phyloP scores from a whole-genome alignment of 441 rosid species.

The Theobroma grandiflorum region DNA sequence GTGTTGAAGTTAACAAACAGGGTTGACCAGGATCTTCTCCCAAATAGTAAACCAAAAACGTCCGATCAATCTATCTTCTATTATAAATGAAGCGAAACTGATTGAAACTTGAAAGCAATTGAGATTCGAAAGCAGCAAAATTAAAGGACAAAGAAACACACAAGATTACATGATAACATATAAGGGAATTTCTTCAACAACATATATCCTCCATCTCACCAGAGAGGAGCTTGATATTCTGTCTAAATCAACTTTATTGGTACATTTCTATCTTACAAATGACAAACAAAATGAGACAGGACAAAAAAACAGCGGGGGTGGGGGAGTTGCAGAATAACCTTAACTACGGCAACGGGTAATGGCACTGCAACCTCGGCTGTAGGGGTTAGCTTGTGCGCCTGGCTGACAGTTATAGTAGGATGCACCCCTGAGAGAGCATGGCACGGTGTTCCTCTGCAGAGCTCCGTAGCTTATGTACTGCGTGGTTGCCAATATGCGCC shows the following conservation, averaged over 20 bases:
- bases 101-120: background rate
- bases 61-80: background rate
- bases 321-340: background rate
- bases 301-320: conserved; percentile 1
- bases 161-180: background rate
- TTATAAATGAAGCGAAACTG: background rate
- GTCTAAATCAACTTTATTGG: conserved; percentile 8
- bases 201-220: conserved; percentile 10
- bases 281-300: conserved; percentile 12
- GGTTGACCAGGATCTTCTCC: background rate
- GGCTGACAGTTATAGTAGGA: conserved; percentile 66
- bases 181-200: conserved; percentile 10
- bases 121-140: background rate
- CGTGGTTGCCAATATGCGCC: conserved; percentile 61
- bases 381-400: conserved; percentile 66
- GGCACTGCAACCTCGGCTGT: conserved; percentile 57
- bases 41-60: background rate
- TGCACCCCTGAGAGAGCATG: conserved; percentile 69
- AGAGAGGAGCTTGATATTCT: conserved; percentile 16
- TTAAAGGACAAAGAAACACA: background rate
- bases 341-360: conserved; percentile 63
- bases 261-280: conserved; percentile 19
- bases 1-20: background rate
- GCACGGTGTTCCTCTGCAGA: conserved; percentile 57
- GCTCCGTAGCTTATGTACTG: conserved; percentile 66